A percentile compares a stretch with the other conserved stretches of the same genome.
phyloP scores from a whole-genome alignment of 2,329 filamentous ascomycete species.

The Epichloe scottii region DNA sequence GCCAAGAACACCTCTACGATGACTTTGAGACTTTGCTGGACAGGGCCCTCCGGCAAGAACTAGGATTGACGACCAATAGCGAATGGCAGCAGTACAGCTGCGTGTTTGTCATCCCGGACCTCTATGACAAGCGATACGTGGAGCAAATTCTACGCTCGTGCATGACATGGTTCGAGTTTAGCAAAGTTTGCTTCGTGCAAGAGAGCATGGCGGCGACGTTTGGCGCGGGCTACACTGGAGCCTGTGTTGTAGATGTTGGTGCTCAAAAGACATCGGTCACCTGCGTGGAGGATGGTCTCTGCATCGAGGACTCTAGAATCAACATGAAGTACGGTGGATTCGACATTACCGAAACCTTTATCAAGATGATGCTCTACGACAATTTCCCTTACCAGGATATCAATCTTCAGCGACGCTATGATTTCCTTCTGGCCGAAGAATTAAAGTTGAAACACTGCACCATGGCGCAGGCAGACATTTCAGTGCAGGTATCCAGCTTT shows the following conservation, averaged over 20 bases:
- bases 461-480: constrained; percentile 80
- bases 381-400: constrained; percentile 94
- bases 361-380: constrained; percentile 97
- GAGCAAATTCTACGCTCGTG: constrained; percentile 73
- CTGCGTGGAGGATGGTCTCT: constrained; percentile 93
- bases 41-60: constrained; percentile 72
- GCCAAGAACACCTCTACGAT: constrained; percentile 66
- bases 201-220: constrained; percentile 92
- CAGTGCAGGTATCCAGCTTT: constrained; percentile 79
- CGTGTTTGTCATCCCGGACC: constrained; percentile 91
- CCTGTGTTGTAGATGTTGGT: constrained; percentile 91
- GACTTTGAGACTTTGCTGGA: constrained; percentile 83
- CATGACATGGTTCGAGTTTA: constrained; percentile 82
- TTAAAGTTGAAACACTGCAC: constrained; percentile 89
- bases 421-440: constrained; percentile 89
- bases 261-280: constrained; percentile 96
- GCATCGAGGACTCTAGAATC: constrained; percentile 84
- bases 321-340: constrained; percentile 89
- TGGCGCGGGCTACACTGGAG: constrained; percentile 84
- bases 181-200: constrained; percentile 83
- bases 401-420: constrained; percentile 79
- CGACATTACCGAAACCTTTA: constrained; percentile 87
- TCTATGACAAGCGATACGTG: constrained; percentile 92
- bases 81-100: constrained; percentile 87
- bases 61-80: constrained; percentile 64